phyloP scores from a whole-genome alignment of 2,329 filamentous ascomycete genomes.

The Endothia cerciana region DNA sequence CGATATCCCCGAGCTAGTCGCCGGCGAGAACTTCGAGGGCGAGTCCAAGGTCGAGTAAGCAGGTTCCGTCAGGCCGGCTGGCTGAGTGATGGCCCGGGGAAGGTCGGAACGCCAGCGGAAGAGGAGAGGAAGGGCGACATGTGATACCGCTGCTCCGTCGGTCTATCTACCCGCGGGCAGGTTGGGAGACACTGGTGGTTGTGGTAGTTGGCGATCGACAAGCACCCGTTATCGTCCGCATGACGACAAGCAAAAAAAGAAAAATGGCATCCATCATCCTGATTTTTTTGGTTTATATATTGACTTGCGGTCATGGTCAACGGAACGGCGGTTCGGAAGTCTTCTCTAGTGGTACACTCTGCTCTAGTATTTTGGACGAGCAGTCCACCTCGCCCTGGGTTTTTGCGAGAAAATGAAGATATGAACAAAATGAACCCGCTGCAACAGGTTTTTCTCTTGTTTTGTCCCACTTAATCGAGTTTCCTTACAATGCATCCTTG shows the following conservation, averaged over 20 bases:
- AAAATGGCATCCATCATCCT: constrained; percentile 21
- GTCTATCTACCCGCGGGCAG: constrained; percentile 15
- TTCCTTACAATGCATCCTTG: not conserved
- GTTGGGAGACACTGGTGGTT: constrained; percentile 11
- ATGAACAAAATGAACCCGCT: constrained; percentile 27
- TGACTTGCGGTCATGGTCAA: constrained; percentile 27
- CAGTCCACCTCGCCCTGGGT: constrained; percentile 18
- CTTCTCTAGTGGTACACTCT: constrained; percentile 18
- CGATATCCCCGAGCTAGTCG: constrained; percentile 96
- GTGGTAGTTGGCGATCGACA: constrained; percentile 12
- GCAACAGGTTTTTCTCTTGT: not conserved
- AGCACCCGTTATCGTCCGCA: constrained; percentile 13
- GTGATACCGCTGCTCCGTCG: constrained; percentile 19
- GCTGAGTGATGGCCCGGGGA: constrained; percentile 13
- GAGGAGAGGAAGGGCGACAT: not conserved
- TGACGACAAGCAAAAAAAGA: constrained; percentile 19
- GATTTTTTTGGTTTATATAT: constrained; percentile 23
- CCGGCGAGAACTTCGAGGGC: constrained; percentile 83
- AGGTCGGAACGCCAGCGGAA: not conserved
- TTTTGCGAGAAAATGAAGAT: constrained; percentile 26
- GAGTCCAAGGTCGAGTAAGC: constrained; percentile 94
- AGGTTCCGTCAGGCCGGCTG: constrained; percentile 18
- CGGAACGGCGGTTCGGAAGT: constrained; percentile 26
- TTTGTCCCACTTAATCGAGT: not conserved
- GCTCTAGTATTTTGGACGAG: constrained; percentile 22